phyloP scores from a whole-genome alignment of 1,284 basidiomycete species.

The Stygiomarasmius scandens region DNA sequence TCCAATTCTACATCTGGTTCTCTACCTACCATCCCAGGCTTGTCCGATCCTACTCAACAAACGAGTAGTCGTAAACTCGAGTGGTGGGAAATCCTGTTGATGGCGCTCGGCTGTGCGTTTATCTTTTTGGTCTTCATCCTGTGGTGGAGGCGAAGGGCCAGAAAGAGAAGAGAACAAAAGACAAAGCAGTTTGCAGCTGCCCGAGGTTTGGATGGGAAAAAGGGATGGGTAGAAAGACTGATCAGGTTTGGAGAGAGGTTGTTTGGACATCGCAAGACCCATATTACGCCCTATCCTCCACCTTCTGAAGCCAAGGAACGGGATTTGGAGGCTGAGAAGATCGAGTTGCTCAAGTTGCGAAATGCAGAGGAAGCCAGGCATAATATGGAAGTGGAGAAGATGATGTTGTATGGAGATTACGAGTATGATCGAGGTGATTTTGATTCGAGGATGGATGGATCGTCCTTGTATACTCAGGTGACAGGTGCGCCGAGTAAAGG shows the following conservation, averaged over 20 bases:
- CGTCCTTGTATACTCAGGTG: constrained; percentile 68
- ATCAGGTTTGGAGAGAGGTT: constrained; percentile 57
- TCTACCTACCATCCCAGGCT: constrained; percentile 58
- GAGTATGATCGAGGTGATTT: constrained; percentile 40
- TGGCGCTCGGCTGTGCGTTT: constrained; percentile 78
- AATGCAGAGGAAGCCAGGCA: constrained; percentile 54
- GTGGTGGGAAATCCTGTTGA: constrained; percentile 84
- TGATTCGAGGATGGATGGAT: constrained; percentile 39
- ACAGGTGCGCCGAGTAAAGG: constrained; percentile 61
- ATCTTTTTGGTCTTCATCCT: constrained; percentile 69
- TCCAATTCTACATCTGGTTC: too few species aligned
- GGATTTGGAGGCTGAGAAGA: constrained; percentile 35
- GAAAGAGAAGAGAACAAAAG: constrained; percentile 63
- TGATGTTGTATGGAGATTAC: constrained; percentile 43
- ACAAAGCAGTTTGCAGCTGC: constrained; percentile 67
- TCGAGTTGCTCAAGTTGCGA: constrained; percentile 38
- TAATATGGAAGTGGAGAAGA: constrained; percentile 45
- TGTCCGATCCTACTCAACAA: constrained; percentile 48
- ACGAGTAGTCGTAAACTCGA: constrained; percentile 40
- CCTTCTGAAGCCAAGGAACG: constrained; percentile 38
- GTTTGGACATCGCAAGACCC: constrained; percentile 49
- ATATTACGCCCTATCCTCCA: not conserved
- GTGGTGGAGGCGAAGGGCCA: constrained; percentile 68
- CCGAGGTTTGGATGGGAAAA: constrained; percentile 51
- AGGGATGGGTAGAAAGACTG: constrained; percentile 57